Base-by-base conservation (phyloP, 2,329 filamentous ascomycete species). In the Ophiocordyceps robertsii region DNA sequence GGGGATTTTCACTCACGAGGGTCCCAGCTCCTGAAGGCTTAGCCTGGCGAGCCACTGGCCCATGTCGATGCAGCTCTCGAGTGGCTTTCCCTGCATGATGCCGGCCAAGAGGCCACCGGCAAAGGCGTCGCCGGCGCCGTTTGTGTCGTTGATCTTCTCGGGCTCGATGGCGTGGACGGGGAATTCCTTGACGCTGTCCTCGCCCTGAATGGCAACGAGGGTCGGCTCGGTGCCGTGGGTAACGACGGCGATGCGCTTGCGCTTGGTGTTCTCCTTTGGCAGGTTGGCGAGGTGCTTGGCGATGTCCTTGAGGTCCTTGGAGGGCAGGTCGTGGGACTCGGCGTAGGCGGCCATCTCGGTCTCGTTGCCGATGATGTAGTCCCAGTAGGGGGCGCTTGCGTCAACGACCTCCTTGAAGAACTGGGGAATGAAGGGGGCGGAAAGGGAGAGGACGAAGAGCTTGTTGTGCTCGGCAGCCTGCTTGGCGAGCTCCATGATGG, bases 371-470 rank as follows among this genome's bases (percentile, higher is more conserved):
- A 98, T 84, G 47, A 96, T 73, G 67, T 90, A 93, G 69, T 96
- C 89, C 73, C 88, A 93, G 77, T 95, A 95, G 29, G 84, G 84
- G 42, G 87, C 73, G 43, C 84, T 82, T 55, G 80, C 80, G 65
- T 95, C 87, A 39, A 98, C 77, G 51, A 80, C 84, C 40, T 95
- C 89, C 74, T 95, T 95, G 82, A 96, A 98, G 76, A 95, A 95
- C 61, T 94, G 84, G 33, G 83, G 72, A 58, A 98, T 95, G 73
- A 98, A 98, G 46, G 92, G 92, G 8, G 92, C 92, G 41, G 87
- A 92, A 47, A 98, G 78, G 53, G 88, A 93, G 54, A 98, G 80
- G 55, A 89, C 78, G 64, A 96, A 94, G 48, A 73, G 72, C 79
- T 98, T 98, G 75, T 96, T 82, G 64, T 86, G 80, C 50, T 74